Conservation (phyloP, 208 protist genomes). For the Trypanosoma caninum region DNA sequence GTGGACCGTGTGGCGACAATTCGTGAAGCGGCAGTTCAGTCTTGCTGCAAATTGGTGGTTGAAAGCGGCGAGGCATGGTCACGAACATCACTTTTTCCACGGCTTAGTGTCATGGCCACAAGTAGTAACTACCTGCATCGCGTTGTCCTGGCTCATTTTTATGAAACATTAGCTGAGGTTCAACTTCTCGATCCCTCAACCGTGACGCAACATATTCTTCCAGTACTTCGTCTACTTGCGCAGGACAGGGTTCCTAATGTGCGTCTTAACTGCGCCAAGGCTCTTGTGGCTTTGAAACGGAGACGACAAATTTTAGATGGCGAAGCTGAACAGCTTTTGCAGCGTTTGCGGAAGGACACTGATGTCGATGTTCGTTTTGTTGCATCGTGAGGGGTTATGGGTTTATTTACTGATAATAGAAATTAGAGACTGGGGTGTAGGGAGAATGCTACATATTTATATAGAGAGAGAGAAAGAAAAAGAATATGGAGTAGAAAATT, state of each 20-base stretch:
- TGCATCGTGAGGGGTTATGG: conserved; percentile 19
- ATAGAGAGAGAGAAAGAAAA: conserved; percentile 4
- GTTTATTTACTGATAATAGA: not conserved
- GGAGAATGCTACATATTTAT: not conserved
- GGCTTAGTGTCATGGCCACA: conserved; percentile 49
- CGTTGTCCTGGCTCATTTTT: conserved; percentile 72
- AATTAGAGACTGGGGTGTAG: not conserved
- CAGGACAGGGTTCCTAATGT: conserved; percentile 80
- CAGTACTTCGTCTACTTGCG: conserved; percentile 49
- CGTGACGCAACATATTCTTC: conserved; percentile 56
- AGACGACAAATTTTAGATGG: conserved; percentile 42
- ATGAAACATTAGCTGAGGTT: conserved; percentile 53
- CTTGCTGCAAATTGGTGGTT: conserved; percentile 74
- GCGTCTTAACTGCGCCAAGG: conserved; percentile 72
- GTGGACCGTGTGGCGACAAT: conserved; percentile 86
- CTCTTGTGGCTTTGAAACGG: conserved; percentile 43
- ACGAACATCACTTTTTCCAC: conserved; percentile 55
- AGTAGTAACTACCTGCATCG: conserved; percentile 78
- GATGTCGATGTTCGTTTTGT: conserved; percentile 70
- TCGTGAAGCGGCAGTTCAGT: conserved; percentile 72
- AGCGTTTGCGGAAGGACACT: conserved; percentile 51
- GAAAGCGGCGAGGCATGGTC: conserved; percentile 69
- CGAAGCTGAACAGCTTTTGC: conserved; percentile 50
- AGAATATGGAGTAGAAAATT: not conserved
- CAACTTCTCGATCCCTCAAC: conserved; percentile 43